Percentiles rank a stretch among this genome's conserved stretches.
Conservation (phyloP, 23 red algal genomes). For the Agarophyton chilense region DNA sequence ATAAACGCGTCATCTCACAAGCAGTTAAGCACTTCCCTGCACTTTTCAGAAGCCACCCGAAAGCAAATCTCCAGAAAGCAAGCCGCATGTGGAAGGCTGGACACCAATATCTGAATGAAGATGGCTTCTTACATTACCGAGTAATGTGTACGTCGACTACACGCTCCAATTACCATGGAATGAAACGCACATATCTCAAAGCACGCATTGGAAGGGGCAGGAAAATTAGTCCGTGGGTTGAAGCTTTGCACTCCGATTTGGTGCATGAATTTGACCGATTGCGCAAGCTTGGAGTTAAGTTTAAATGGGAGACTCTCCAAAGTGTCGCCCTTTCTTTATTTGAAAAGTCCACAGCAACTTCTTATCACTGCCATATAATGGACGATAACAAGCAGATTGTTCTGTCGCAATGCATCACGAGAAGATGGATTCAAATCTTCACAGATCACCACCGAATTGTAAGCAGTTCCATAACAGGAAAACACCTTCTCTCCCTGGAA, state of each 20-base stretch:
- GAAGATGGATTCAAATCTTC: constrained; percentile 14
- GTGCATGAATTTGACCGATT: neutral
- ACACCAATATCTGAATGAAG: too few relatives aligned
- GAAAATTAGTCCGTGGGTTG: neutral
- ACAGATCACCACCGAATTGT: constrained; percentile 21
- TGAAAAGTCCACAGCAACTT: neutral
- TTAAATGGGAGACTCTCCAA: neutral
- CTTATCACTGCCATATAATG: neutral
- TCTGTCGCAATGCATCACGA: neutral
- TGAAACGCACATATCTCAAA: too few relatives aligned
- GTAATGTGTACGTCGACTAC: neutral
- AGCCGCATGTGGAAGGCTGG: too few relatives aligned
- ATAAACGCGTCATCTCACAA: too few relatives aligned
- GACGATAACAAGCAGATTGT: too few relatives aligned
- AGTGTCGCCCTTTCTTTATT: neutral
- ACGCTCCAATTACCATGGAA: neutral
- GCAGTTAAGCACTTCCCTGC: too few relatives aligned
- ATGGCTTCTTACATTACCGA: too few relatives aligned
- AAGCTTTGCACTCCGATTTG: neutral
- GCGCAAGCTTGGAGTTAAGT: too few relatives aligned
- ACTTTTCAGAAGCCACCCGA: too few relatives aligned
- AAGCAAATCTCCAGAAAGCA: too few relatives aligned
- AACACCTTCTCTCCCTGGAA: neutral
- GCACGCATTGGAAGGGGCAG: neutral
- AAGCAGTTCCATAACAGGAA: constrained; percentile 28